Evolutionary conservation across 441 rosid species (phyloP).

Genomic region (Melastoma candidum): DNA sequence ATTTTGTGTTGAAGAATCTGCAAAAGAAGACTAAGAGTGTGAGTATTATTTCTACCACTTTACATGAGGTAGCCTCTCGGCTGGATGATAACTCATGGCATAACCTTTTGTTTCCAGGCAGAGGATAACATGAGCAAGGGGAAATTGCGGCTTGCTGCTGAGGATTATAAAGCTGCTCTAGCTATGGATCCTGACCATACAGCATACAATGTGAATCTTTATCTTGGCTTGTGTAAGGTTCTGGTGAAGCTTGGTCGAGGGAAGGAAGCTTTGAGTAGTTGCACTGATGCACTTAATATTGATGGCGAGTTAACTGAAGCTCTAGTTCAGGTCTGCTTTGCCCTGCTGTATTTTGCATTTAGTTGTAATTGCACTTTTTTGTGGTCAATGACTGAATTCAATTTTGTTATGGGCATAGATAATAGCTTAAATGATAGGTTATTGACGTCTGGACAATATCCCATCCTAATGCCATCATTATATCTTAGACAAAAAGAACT

Average conservation of each 20-base stretch:
- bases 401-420: too few relatives aligned
- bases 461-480: too few relatives aligned
- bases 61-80: too few relatives aligned
- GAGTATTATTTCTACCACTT: conserved; percentile 17
- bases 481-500: too few relatives aligned
- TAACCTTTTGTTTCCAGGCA: conserved; percentile 38
- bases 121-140: conserved; percentile 86
- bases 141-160: conserved; percentile 75
- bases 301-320: conserved; percentile 80
- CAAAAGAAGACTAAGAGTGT: conserved; percentile 93
- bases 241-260: conserved; percentile 94
- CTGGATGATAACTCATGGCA: too few relatives aligned
- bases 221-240: conserved; percentile 87
- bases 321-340: conserved; percentile 62
- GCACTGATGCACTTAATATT: conserved; percentile 70
- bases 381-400: neutral
- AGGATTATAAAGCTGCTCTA: conserved; percentile 81
- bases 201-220: conserved; percentile 82
- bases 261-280: conserved; percentile 75
- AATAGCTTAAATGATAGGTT: too few relatives aligned
- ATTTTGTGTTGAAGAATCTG: conserved; percentile 84
- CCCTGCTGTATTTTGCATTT: neutral
- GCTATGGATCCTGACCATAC: conserved; percentile 79
- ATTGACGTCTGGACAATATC: too few relatives aligned
- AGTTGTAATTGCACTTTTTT: neutral